Base-by-base conservation (phyloP, 2,329 filamentous ascomycete species). In the Ceratocystis cacaofunesta region DNA sequence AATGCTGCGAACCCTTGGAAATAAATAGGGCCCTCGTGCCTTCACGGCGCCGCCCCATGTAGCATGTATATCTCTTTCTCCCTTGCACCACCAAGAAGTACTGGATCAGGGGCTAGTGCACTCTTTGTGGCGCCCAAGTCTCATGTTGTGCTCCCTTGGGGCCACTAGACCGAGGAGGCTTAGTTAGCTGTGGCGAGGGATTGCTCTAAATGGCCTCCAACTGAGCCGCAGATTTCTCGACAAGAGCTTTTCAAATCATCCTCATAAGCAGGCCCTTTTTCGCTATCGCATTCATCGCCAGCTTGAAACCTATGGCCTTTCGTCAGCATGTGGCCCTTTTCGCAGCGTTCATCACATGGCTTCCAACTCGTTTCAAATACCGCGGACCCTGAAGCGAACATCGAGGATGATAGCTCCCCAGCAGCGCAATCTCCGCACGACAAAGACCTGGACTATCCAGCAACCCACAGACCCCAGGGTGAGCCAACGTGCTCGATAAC, bases 331-430 rank as follows among this genome's bases (percentile, higher is more conserved):
- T 64, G 65, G 65, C 43, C 41, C 10, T 64, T 63, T 22, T 58
- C 62, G 19, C 25, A 41, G 15, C 61, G 41, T 17, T 46, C 43
- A 36, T 28, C 65, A 3, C 61, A 61, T 22, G 63, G 62, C 66
- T 69, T 66, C 62, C 66, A 70, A 61, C 66, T 62, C 30, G 48
- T 66, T 17, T 30, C 61, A 32, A 66, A 55, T 19, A 32, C 64
- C 15, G 30, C 60, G 22, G 66, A 62, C 19, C n/a, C 69, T 12
- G 68, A 69, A 22, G 68, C 68, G 30, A 68, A 70, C 25, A 41
- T 67, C 19, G 68, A 70, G 61, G 67, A 69, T 15, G 36, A 41
- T 5, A 61, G 65, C 5, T 48, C 43, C 22, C 36, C 46, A 32
- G 17, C 43, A 30, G 36, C 41, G 25, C 52, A 60, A n/a, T 4